Base-by-base conservation (phyloP, 768 basidiomycete species). In the Auricularia sp. region DNA sequence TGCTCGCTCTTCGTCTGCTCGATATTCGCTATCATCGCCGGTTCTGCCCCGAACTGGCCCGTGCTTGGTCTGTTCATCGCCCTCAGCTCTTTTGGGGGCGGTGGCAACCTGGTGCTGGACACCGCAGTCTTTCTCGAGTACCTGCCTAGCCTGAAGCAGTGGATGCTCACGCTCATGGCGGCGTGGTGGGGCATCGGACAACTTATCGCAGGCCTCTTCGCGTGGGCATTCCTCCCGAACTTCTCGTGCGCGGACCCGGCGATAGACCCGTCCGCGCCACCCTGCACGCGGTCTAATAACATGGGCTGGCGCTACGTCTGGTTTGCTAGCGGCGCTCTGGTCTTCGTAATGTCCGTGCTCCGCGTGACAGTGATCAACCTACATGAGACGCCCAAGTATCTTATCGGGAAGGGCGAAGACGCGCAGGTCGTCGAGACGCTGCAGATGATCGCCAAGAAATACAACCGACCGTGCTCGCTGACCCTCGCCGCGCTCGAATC, bases 251-350 rank as follows among this genome's bases (percentile, higher is more conserved):
- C 74, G 1, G 69, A 68, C 54, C 63, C 69, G 2, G 63, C 77
- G 0, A 8, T 35, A 6, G 47, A 51, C 10, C 47, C 47, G 7
- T 67, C 71, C 3, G 21, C 74, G 0, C 65, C 65, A 6, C 68
- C 74, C 2, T 82, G 82, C 66, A 65, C 76, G 44, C 78, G 75
- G 61, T 71, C 76, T 2, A 67, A 81, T 21, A 86, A 86, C 67
- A 85, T 83, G 84, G 85, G 85, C 29, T 86, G 85, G 85, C 76
- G 85, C 35, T 85, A 86, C 69, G 77, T 85, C 33, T 73, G 85
- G 37, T 79, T 83, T 70, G 77, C 77, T 0, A 78, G 85, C 45
- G 83, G 85, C 2, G 83, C 77, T 8, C 66, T 85, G 47, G 83
- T 79, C 33, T 75, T 86, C 44, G 65, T 84, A 63, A 72, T 84